Base-by-base conservation (phyloP, 148 eudicot genomes). In the Dysphania ambrosioides region DNA sequence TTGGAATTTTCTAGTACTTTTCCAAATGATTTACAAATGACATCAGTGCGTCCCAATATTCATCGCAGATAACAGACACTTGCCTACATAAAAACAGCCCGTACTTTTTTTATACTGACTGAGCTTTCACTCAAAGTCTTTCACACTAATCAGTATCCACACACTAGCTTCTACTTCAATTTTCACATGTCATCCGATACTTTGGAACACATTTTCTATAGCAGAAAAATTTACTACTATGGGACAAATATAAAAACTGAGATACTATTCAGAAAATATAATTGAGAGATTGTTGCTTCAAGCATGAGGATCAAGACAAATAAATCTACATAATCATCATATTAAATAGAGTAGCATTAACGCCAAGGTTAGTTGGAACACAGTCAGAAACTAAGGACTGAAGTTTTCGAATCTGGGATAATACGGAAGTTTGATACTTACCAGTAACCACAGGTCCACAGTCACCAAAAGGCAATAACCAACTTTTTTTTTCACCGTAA, bases 101-200 rank as follows among this genome's bases (percentile, higher is more conserved):
- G 34, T 65, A 66, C 55, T 61, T 41, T 66, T 21, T 29, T 29
- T 53, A 16, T 47, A 47, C 53, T 47, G 1, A 57, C 72, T 56
- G 61, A 30, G n/a, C 76, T 78, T 78, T 68, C 60, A 72, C 72
- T 71, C 71, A 36, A 53, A 60, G 66, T 72, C 41, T 73, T 38
- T 32, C 21, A 40, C 16, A 27, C 55, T 57, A 29, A 72, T 58
- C 59, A 42, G 47, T 42, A 55, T 68, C 77, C 18, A 26, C 65
- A 32, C 32, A 12, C 55, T 72, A 53, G 58, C 67, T 78, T 72
- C 57, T 29, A 40, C 6, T 65, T 56, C 72, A 78, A 57, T 53
- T 72, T 55, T 66, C 68, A 42, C 57, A 69, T 70, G 38, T 64
- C 53, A 44, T 62, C 31, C 41, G 8, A 8, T 27, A 15, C 41